Evolutionary conservation across 208 protist genomes (phyloP).

Genomic region (Tritrichomonas musculus): DNA sequence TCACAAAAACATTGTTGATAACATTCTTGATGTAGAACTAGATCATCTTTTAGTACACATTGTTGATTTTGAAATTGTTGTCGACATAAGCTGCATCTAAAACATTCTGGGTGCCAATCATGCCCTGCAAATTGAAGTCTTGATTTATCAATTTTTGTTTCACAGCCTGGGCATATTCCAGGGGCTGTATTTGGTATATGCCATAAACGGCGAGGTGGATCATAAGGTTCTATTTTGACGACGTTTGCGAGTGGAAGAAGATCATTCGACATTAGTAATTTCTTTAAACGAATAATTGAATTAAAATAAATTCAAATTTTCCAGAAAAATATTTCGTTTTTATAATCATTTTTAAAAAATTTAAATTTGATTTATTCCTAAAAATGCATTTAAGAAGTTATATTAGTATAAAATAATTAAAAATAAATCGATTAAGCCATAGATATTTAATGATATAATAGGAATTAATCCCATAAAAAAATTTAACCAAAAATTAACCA

Average conservation of each 20-base stretch:
- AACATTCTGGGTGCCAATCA: background rate
- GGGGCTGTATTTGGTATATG: background rate
- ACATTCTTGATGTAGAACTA: background rate
- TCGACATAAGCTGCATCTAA: background rate
- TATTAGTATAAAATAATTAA: too few species aligned
- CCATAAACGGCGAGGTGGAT: background rate
- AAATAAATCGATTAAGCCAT: too few species aligned
- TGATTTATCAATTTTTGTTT: conserved; percentile 1
- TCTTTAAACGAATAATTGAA: too few species aligned
- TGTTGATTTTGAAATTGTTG: background rate
- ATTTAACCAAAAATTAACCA: too few species aligned
- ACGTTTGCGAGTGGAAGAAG: background rate
- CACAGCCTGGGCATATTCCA: background rate
- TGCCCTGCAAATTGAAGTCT: background rate
- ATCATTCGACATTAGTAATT: background rate
- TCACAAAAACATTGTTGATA: background rate
- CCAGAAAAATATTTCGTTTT: too few species aligned
- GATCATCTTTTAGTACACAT: background rate
- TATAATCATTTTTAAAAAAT: too few species aligned
- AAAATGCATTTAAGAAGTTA: too few species aligned
- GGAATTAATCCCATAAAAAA: too few species aligned
- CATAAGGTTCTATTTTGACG: background rate
- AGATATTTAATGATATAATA: too few species aligned
- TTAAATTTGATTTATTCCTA: too few species aligned
- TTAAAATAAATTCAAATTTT: too few species aligned